Base-by-base conservation (phyloP, 176 grass and related monocot genomes). In the Calamus simplicifolius region DNA sequence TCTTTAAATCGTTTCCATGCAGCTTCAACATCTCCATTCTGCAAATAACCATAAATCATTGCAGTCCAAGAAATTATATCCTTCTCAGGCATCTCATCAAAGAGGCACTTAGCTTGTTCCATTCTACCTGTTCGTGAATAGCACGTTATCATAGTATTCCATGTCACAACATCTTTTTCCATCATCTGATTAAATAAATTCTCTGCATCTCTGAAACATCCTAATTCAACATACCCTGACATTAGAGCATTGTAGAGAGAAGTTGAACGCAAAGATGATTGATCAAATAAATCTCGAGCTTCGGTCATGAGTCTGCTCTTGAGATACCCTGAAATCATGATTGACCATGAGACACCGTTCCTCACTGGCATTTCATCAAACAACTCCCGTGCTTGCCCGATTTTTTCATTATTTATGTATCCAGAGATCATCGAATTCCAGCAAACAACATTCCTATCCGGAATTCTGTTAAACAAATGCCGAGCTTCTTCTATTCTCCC, bases 381-480 rank as follows among this genome's bases (percentile, higher is more conserved):
- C 62, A 84, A 5, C 64, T 84, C 69, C 4, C 77, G 61, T 0
- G 80, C 85, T 23, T 25, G 66, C 21, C 55, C 64, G 1, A 84
- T 14, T 72, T 66, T 80, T 48, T 77, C 73, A 1, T 81, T 89
- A 48, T 56, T 28, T 18, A 74, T 1, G 19, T 84, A 84, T 0
- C 77, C 77, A 0, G 85, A 89, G 0, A 89, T 14, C 81, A 84
- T 84, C 15, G 85, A 77, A 54, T 89, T 89, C 85, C 85, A 89
- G 1, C 80, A 84, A 5, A 63, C 77, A 16, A 84, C 77, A 8
- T 56, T 84, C 18, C 67, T 67, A 12, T 75, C 62, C 0, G 81
- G 77, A 72, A 81, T 85, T 56, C 71, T 63, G 56, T 85, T 62
- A 28, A 89, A 85, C 48, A 90, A 56, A 4, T 79, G 28, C 51